Evolutionary conservation across 2,329 filamentous ascomycete species (phyloP).

Genomic region (Botryosphaeria dothidea): DNA sequence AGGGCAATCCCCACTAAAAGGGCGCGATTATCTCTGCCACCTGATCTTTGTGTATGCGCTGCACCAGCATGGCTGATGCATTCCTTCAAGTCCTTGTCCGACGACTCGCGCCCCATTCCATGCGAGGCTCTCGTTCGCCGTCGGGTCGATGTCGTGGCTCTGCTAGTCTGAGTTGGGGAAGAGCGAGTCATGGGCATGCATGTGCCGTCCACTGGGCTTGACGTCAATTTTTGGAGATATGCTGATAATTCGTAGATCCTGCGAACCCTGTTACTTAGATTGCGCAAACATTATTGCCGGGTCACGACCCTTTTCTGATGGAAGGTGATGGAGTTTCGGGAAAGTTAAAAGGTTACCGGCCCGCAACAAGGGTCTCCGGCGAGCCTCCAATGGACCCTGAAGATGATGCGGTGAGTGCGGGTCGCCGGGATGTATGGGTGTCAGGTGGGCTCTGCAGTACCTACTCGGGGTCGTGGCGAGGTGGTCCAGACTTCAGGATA

Average conservation of each 20-base stretch:
- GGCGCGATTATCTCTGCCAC: neutral
- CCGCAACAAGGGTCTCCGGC: neutral
- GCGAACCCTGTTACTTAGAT: neutral
- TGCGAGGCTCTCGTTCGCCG: neutral
- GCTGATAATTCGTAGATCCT: constrained; percentile 11
- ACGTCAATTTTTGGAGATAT: constrained; percentile 1
- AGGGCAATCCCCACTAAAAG: neutral
- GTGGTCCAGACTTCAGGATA: neutral
- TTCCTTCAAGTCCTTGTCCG: neutral
- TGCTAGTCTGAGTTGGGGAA: neutral
- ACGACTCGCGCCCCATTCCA: constrained; percentile 8
- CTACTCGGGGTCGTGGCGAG: constrained; percentile 1
- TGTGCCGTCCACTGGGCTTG: neutral
- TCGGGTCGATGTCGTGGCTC: neutral
- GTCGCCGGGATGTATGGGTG: neutral
- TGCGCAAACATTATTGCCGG: neutral
- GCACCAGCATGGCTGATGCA: constrained; percentile 2
- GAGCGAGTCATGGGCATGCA: neutral
- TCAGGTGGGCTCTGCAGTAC: constrained; percentile 4
- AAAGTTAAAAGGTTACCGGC: neutral
- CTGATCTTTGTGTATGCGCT: neutral
- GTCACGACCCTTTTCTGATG: neutral
- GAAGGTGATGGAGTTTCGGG: neutral
- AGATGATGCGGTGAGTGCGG: neutral
- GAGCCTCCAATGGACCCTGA: constrained; percentile 5